Evolutionary conservation across 139 green algal species (phyloP).

Genomic region (Auxenochlorella protothecoides): DNA sequence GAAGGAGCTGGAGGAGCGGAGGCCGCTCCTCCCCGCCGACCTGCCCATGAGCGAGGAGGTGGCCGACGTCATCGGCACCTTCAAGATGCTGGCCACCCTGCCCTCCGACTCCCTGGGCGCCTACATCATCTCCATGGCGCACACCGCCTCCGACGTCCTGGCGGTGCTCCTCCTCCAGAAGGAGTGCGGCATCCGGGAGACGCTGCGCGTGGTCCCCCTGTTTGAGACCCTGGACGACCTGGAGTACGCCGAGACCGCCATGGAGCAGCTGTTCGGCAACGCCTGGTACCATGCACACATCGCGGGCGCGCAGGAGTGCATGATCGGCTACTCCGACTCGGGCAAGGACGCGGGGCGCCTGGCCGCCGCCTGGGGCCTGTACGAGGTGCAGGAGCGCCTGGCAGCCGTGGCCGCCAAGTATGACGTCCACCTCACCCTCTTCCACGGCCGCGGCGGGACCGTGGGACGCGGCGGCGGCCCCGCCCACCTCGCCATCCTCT

Average conservation of each 20-base stretch:
- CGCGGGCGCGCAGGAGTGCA: conserved; percentile 53
- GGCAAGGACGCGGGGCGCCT: conserved; percentile 94
- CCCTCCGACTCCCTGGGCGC: conserved; percentile 63
- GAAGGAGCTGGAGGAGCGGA: conserved; percentile 60
- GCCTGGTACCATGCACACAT: conserved; percentile 10
- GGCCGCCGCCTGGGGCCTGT: conserved; percentile 85
- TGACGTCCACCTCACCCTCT: conserved; percentile 82
- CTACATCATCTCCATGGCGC: conserved; percentile 95
- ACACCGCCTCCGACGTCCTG: conserved; percentile 78
- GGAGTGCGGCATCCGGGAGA: conserved; percentile 14
- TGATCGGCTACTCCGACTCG: conserved; percentile 96
- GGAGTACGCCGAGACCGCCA: conserved; percentile 45
- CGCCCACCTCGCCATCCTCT: conserved; percentile 87
- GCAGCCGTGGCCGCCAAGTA: conserved; percentile 25
- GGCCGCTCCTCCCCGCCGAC: conserved; percentile 75
- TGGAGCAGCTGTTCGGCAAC: conserved; percentile 43
- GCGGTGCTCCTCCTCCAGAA: conserved; percentile 90
- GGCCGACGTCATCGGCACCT: conserved; percentile 78
- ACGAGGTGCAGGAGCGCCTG: conserved; percentile 49
- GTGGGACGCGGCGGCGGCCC: conserved; percentile 91
- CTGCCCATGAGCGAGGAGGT: conserved; percentile 67
- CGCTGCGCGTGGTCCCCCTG: conserved; percentile 82
- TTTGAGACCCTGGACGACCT: conserved; percentile 95
- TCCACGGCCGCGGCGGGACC: conserved; percentile 90
- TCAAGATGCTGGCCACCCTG: conserved; percentile 45